Evolutionary conservation across 192 early-diverging fungal genomes (phyloP).

Genomic region (Coemansia sp.): DNA sequence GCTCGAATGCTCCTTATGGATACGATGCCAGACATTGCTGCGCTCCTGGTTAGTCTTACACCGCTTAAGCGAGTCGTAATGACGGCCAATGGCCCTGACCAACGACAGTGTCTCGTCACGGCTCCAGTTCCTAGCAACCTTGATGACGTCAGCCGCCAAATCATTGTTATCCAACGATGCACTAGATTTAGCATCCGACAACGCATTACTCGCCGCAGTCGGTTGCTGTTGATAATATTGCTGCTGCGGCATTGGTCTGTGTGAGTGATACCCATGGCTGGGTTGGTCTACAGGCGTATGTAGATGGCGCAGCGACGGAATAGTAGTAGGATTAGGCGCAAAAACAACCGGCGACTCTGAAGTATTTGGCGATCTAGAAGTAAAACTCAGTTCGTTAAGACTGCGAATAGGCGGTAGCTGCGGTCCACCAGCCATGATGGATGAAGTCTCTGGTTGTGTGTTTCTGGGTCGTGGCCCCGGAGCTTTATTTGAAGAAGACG

Average conservation of each 20-base stretch:
- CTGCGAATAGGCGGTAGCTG: constrained; percentile 48
- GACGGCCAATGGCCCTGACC: constrained; percentile 50
- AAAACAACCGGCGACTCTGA: not conserved
- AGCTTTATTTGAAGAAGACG: not conserved
- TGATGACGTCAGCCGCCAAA: constrained; percentile 20
- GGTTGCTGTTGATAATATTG: not conserved
- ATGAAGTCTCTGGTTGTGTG: not conserved
- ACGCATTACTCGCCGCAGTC: not conserved
- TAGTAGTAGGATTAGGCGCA: not conserved
- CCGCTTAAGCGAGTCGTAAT: constrained; percentile 48
- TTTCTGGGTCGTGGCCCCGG: not conserved
- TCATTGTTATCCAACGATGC: not conserved
- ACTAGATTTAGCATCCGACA: not conserved
- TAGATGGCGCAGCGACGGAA: constrained; percentile 11
- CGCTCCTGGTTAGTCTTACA: constrained; percentile 60
- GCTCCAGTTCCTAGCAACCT: constrained; percentile 55
- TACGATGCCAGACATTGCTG: constrained; percentile 54
- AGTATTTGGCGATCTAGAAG: not conserved
- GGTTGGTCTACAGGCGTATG: constrained; percentile 1
- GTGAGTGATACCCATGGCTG: not conserved
- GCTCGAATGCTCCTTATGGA: constrained; percentile 55
- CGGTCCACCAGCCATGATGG: constrained; percentile 1
- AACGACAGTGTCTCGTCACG: constrained; percentile 54
- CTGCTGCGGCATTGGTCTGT: not conserved
- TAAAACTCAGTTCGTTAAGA: constrained; percentile 11